Evolutionary conservation across 139 green algal genomes (phyloP).

Genomic region (Zygnema cylindricum): DNA sequence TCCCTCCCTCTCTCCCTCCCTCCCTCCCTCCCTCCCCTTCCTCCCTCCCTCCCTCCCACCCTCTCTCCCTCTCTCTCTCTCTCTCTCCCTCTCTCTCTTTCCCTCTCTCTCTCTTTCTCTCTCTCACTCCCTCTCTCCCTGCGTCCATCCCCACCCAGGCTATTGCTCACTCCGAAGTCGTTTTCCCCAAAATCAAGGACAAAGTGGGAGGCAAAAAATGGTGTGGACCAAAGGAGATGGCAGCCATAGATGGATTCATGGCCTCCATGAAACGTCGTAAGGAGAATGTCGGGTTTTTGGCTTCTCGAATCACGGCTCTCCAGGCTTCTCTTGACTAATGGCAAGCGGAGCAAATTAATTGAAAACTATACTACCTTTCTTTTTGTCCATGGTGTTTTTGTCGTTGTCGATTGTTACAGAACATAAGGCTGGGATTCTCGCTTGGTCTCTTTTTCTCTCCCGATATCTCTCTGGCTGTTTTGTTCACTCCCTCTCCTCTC

Average conservation of each 20-base stretch:
- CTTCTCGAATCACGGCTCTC: conserved; percentile 38
- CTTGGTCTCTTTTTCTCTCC: no score
- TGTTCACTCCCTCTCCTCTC: no score
- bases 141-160: not conserved
- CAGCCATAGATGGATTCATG: conserved; percentile 19
- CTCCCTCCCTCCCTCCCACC: no score
- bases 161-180: conserved; percentile 31
- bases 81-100: no score
- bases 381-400: conserved; percentile 52
- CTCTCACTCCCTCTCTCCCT: no score
- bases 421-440: not conserved
- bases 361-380: conserved; percentile 52
- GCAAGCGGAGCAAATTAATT: conserved; percentile 56
- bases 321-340: conserved; percentile 43
- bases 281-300: conserved; percentile 53
- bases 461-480: no score
- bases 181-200: conserved; percentile 51
- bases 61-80: no score
- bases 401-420: conserved; percentile 45
- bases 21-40: no score
- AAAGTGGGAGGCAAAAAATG: conserved; percentile 11
- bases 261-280: conserved; percentile 18
- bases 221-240: conserved; percentile 17
- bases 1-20: no score
- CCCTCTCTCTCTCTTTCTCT: no score